phyloP scores from a whole-genome alignment of 2,329 filamentous ascomycete genomes.

The Endoconidiophora polonica region DNA sequence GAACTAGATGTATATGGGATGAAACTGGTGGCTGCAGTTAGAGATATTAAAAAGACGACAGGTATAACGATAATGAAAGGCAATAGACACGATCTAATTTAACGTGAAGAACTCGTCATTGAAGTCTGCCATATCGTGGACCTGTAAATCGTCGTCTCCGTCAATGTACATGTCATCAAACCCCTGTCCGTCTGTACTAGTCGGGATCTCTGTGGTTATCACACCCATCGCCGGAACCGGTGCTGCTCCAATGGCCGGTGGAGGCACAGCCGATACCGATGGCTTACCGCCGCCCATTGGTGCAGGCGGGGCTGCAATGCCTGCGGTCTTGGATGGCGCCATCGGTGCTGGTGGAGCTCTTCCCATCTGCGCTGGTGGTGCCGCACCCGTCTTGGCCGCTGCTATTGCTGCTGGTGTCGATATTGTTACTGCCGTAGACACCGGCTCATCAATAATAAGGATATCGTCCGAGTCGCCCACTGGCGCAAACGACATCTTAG shows the following conservation, averaged over 20 bases:
- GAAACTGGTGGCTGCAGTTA: no score
- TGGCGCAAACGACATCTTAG: slow-evolving; percentile 7
- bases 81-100: no score
- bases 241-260: slow-evolving; percentile 12
- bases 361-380: slow-evolving; percentile 13
- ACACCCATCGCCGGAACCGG: background rate
- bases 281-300: no score
- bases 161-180: slow-evolving; percentile 11
- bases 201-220: background rate
- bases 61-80: no score
- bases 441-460: slow-evolving; percentile 6
- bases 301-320: slow-evolving; percentile 14
- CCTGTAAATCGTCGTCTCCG: slow-evolving; percentile 7
- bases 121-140: slow-evolving; percentile 10
- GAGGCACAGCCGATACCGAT: slow-evolving; percentile 10
- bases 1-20: no score
- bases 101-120: slow-evolving; percentile 9
- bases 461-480: slow-evolving; percentile 8
- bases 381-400: slow-evolving; percentile 14
- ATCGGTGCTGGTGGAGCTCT: slow-evolving; percentile 13
- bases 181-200: background rate
- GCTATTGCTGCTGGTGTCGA: slow-evolving; percentile 15
- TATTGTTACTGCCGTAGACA: slow-evolving; percentile 6
- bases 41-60: no score
- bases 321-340: background rate